Evolutionary conservation across 108 stramenopile species (phyloP).

Genomic region (Cylindrotheca closterium): DNA sequence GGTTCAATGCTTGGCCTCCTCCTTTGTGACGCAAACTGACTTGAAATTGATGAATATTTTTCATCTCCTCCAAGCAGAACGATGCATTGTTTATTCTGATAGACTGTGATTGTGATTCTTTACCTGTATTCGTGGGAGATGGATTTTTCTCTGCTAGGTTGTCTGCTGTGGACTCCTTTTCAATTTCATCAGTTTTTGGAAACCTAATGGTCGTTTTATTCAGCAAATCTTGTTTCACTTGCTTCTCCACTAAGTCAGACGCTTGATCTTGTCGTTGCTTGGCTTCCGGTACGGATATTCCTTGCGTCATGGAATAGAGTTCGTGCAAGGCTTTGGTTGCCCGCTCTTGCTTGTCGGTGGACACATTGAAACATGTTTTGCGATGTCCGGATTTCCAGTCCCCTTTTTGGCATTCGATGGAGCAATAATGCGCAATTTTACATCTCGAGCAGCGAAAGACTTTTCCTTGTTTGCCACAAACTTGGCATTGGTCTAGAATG

Average conservation of each 20-base stretch:
- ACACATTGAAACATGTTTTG: conserved; percentile 3
- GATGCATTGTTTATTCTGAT: not conserved
- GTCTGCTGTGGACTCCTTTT: not conserved
- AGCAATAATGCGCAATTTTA: conserved; percentile 36
- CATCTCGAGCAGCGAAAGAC: conserved; percentile 32
- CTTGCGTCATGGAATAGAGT: conserved; percentile 6
- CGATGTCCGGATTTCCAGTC: conserved; percentile 39
- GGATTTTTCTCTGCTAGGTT: conserved; percentile 1
- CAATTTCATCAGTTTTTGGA: too few species aligned
- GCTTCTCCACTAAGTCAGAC: conserved; percentile 2
- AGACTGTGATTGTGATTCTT: not conserved
- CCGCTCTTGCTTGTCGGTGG: not conserved
- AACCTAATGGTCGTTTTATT: not conserved
- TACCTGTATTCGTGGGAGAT: not conserved
- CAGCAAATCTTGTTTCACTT: not conserved
- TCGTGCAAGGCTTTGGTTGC: conserved; percentile 17
- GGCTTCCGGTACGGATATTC: conserved; percentile 1
- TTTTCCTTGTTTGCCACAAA: not conserved
- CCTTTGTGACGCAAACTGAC: not conserved
- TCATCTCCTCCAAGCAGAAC: conserved; percentile 27
- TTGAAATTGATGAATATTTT: conserved; percentile 22
- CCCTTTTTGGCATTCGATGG: conserved; percentile 35
- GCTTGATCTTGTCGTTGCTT: conserved; percentile 13
- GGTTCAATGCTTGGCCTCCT: not conserved
- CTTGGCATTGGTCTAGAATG: not conserved